Percentiles rank a stretch among this genome's conserved stretches.
Evolutionary conservation across 306 rosid genomes (phyloP).

Genomic region (Ammopiptanthus mongolicus): DNA sequence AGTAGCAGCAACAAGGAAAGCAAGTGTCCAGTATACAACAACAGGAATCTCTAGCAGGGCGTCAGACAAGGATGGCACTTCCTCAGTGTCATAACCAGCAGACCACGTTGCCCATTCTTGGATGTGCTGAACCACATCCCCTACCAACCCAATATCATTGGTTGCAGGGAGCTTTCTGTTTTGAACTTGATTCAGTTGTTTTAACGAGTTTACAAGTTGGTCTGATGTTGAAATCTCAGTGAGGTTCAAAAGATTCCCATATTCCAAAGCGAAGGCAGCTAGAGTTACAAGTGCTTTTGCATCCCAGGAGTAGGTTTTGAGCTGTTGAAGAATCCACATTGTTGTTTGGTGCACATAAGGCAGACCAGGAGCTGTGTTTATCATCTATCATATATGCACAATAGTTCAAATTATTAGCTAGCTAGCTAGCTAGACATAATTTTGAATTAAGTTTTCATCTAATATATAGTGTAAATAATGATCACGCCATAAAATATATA

Average conservation of each 20-base stretch:
- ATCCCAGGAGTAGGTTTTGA: conserved; percentile 49
- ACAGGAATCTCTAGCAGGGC: conserved; percentile 27
- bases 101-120: conserved; percentile 33
- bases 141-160: background rate
- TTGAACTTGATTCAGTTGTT: conserved; percentile 17
- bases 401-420: background rate
- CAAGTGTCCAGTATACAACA: conserved; percentile 29
- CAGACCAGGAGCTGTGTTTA: conserved; percentile 7
- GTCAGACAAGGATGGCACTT: conserved; percentile 27
- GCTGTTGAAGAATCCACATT: conserved; percentile 25
- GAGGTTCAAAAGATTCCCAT: conserved; percentile 25
- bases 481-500: background rate
- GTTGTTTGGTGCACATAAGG: conserved; percentile 27
- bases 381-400: conserved; percentile 29
- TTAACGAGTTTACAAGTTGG: conserved; percentile 10
- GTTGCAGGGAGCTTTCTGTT: background rate
- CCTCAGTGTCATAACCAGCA: conserved; percentile 14
- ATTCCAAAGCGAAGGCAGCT: conserved; percentile 29
- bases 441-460: background rate
- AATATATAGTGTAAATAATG: too few species aligned
- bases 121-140: conserved; percentile 33
- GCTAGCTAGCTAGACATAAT: background rate
- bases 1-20: conserved; percentile 14
- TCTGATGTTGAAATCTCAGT: background rate
- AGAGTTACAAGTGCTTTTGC: conserved; percentile 45